Conservation (phyloP, 164 flowering plant genomes). For the Stephania japonica region DNA sequence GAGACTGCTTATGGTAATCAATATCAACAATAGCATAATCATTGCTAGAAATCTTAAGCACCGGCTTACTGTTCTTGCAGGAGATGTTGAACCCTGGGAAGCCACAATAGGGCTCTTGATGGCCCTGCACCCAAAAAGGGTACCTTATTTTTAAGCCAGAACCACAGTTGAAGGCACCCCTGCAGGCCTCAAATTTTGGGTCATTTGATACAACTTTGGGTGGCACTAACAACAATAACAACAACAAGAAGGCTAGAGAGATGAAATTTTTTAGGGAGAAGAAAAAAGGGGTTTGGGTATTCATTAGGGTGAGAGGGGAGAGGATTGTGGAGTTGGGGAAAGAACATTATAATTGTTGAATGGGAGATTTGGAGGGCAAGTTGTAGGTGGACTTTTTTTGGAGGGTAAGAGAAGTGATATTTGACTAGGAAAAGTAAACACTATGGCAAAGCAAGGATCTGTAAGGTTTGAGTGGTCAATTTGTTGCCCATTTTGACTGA, state of each 20-base stretch:
- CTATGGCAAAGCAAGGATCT: too few relatives aligned
- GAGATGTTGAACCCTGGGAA: slow-evolving; percentile 10
- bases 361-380: not conserved
- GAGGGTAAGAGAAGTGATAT: not conserved
- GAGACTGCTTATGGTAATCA: not conserved
- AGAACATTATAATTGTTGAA: not conserved
- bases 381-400: not conserved
- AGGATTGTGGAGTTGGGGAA: not conserved
- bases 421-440: not conserved
- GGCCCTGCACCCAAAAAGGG: slow-evolving; percentile 2
- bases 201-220: not conserved
- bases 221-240: not conserved
- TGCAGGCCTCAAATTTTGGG: not conserved
- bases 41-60: not conserved
- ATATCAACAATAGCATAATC: slow-evolving; percentile 5
- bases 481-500: not conserved
- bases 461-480: not conserved
- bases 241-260: not conserved
- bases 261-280: not conserved
- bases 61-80: slow-evolving; percentile 1
- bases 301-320: not conserved
- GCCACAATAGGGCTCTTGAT: not conserved
- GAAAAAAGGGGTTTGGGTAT: not conserved
- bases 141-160: not conserved
- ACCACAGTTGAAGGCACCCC: not conserved